These are phyloP conservation scores for Penicillium verhagenii DNA, from an alignment of 495 filamentous ascomycete genomes.

Conservation along the genomic window DNA sequence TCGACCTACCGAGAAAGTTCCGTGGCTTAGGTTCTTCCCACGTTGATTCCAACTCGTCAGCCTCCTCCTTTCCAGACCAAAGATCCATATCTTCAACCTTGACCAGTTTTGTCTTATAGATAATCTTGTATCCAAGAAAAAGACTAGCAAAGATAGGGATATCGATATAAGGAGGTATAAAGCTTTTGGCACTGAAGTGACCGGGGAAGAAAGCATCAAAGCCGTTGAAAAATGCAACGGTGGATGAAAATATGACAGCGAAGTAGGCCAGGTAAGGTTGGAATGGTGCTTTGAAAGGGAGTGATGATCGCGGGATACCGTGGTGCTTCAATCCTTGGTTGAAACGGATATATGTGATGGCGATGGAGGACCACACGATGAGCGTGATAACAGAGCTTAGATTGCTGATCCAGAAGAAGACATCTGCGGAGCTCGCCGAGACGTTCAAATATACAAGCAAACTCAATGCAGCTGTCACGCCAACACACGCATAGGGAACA, in stretches of 20 bases:
- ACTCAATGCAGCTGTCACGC: slow-evolving; percentile 20
- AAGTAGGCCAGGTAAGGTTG: slow-evolving; percentile 54
- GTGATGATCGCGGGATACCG: slow-evolving; percentile 36
- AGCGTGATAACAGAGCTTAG: slow-evolving; percentile 52
- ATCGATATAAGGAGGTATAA: slow-evolving; percentile 41
- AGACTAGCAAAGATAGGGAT: slow-evolving; percentile 53
- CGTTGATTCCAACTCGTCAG: slow-evolving; percentile 16
- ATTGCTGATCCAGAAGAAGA: slow-evolving; percentile 54
- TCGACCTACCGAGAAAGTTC: slow-evolving; percentile 21
- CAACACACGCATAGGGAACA: slow-evolving; percentile 41
- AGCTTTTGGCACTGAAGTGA: slow-evolving; percentile 31
- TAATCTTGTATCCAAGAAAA: slow-evolving; percentile 55
- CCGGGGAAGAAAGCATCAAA: slow-evolving; percentile 59
- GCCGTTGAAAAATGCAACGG: slow-evolving; percentile 56
- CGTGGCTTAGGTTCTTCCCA: slow-evolving; percentile 26
- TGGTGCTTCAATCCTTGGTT: slow-evolving; percentile 48
- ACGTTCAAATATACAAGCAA: slow-evolving; percentile 34
- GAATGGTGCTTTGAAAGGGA: slow-evolving; percentile 49
- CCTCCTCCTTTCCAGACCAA: slow-evolving; percentile 35
- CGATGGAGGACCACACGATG: slow-evolving; percentile 55
- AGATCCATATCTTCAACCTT: slow-evolving; percentile 46
- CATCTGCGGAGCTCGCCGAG: slow-evolving; percentile 25
- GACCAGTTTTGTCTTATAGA: slow-evolving; percentile 53
- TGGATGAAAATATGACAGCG: slow-evolving; percentile 45
- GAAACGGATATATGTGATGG: slow-evolving; percentile 56